Evolutionary conservation across 1,284 basidiomycete genomes (phyloP).

Genomic region (Chalciporus sp.): DNA sequence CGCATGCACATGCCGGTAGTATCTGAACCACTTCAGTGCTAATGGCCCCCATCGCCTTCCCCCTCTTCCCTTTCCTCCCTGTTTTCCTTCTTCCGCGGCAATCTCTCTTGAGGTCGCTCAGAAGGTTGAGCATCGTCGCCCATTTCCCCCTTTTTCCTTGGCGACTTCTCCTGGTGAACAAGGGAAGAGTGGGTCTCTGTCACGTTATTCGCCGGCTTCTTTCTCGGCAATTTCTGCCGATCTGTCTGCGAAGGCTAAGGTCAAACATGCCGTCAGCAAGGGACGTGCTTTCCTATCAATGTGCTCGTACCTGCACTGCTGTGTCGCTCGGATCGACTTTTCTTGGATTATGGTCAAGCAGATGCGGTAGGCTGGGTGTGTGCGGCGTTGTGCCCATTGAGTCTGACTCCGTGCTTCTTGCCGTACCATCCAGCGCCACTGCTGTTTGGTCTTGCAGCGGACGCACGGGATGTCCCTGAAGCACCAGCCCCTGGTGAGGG

Average conservation of each 20-base stretch:
- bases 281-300: not conserved
- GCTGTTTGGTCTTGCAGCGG: not conserved
- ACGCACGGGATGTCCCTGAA: not conserved
- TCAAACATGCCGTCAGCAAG: not conserved
- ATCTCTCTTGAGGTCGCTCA: not conserved
- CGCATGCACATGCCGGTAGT: too few species aligned
- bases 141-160: not conserved
- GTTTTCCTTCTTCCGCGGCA: not conserved
- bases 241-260: not conserved
- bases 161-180: constrained; percentile 2
- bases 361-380: not conserved
- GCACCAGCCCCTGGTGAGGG: not conserved
- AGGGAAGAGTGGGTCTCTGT: not conserved
- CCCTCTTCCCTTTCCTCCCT: not conserved
- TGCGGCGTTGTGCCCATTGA: not conserved
- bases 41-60: not conserved
- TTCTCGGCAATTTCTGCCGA: not conserved
- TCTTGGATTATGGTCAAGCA: too few species aligned
- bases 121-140: not conserved
- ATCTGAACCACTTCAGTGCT: not conserved
- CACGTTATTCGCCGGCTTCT: not conserved
- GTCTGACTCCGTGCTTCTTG: not conserved
- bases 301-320: not conserved
- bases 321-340: not conserved
- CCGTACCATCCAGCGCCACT: not conserved